Evolutionary conservation across 2,329 filamentous ascomycete genomes (phyloP).

Genomic region (Cladorrhinum sp.): DNA sequence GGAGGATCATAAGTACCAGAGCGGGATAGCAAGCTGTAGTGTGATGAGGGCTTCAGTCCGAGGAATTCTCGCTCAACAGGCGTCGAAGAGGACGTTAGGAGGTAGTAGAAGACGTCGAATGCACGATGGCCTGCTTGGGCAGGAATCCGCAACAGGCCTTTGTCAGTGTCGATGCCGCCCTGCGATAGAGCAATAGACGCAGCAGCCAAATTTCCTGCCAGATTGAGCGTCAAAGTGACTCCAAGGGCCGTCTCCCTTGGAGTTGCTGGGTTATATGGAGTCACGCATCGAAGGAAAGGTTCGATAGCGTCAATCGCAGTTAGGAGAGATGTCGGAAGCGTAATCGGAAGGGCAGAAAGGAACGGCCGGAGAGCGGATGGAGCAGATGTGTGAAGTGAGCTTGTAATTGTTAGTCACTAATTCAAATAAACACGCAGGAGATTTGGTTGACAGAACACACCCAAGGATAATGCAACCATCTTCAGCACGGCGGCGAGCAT

Average conservation of each 20-base stretch:
- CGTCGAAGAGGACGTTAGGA: constrained; percentile 87
- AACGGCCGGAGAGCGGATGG: constrained; percentile 83
- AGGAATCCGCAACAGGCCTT: constrained; percentile 78
- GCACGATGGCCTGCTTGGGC: constrained; percentile 78
- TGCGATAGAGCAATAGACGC: constrained; percentile 77
- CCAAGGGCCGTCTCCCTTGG: constrained; percentile 78
- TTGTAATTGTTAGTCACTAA: constrained; percentile 36
- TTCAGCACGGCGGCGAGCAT: constrained; percentile 88
- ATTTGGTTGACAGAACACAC: constrained; percentile 48
- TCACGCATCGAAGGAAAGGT: constrained; percentile 84
- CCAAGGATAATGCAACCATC: constrained; percentile 90
- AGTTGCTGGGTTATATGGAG: constrained; percentile 82
- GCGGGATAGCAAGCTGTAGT: constrained; percentile 74
- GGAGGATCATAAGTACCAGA: constrained; percentile 86
- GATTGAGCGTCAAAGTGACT: constrained; percentile 75
- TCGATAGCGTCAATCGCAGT: constrained; percentile 77
- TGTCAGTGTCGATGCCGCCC: constrained; percentile 79
- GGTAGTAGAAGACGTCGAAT: constrained; percentile 97
- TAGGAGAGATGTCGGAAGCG: constrained; percentile 71
- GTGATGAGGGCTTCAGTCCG: constrained; percentile 70
- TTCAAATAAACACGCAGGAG: constrained; percentile 19
- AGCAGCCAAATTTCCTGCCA: constrained; percentile 74
- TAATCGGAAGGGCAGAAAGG: constrained; percentile 73
- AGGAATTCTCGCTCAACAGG: constrained; percentile 86
- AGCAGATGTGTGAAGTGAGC: constrained; percentile 83